Evolutionary conservation across 495 filamentous ascomycete species (phyloP).

Genomic region (Aspergillus bridgeri): DNA sequence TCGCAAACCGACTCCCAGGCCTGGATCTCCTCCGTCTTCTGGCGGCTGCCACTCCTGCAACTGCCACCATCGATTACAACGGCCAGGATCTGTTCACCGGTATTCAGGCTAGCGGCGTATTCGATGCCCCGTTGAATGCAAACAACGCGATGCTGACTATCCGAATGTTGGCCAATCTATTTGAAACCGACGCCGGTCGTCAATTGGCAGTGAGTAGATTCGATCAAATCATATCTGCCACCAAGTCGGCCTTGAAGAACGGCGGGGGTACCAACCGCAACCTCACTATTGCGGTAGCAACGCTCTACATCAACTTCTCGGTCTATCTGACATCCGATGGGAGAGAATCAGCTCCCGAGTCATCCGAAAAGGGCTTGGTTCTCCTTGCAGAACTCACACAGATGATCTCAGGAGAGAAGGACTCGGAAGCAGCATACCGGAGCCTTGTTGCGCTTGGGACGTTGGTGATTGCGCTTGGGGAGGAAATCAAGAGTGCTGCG

Average conservation of each 20-base stretch:
- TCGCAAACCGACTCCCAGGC: slow-evolving; percentile 70
- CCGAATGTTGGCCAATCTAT: slow-evolving; percentile 83
- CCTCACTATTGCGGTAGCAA: slow-evolving; percentile 74
- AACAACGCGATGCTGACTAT: slow-evolving; percentile 87
- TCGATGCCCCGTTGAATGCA: slow-evolving; percentile 50
- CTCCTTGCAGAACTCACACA: slow-evolving; percentile 61
- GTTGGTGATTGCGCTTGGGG: slow-evolving; percentile 44
- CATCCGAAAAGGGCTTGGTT: slow-evolving; percentile 54
- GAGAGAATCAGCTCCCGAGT: slow-evolving; percentile 33
- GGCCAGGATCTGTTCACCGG: slow-evolving; percentile 48
- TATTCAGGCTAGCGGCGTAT: slow-evolving; percentile 50
- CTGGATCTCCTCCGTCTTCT: slow-evolving; percentile 83
- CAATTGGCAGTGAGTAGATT: slow-evolving; percentile 56
- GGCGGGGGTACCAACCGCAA: slow-evolving; percentile 65
- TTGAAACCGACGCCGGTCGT: slow-evolving; percentile 69
- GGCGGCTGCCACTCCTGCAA: slow-evolving; percentile 58
- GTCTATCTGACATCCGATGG: slow-evolving; percentile 52
- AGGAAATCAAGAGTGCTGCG: slow-evolving; percentile 48
- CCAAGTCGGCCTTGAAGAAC: slow-evolving; percentile 43
- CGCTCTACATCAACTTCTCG: slow-evolving; percentile 82
- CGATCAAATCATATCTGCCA: slow-evolving; percentile 51
- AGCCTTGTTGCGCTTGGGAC: slow-evolving; percentile 82
- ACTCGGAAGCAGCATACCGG: slow-evolving; percentile 80
- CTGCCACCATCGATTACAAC: slow-evolving; percentile 57
- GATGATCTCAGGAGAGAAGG: slow-evolving; percentile 60